Percentiles rank a stretch among this genome's conserved stretches.
Conservation (phyloP, 345 rosid species). For the Viola odorata region DNA sequence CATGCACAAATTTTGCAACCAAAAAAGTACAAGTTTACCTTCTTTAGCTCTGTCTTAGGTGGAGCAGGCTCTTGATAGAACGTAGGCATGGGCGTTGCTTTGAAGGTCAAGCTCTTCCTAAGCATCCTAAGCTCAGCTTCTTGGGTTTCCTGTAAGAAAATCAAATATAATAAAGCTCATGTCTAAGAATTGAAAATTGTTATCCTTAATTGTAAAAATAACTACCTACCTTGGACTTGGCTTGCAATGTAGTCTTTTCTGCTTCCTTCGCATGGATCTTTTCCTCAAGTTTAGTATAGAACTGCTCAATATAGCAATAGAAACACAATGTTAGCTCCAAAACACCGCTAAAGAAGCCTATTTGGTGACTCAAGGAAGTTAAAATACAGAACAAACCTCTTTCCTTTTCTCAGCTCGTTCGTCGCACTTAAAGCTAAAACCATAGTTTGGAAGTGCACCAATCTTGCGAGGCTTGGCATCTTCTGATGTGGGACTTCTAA, state of each 20-base stretch:
- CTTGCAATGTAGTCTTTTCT: conserved; percentile 74
- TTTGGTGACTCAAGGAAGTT: conserved; percentile 4
- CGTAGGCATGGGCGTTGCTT: conserved; percentile 97
- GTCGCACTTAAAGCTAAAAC: conserved; percentile 94
- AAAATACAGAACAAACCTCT: conserved; percentile 57
- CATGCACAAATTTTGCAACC: conserved; percentile 3
- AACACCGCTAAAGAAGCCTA: neutral
- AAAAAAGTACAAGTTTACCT: conserved; percentile 41
- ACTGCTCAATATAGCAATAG: conserved; percentile 41
- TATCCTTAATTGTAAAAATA: conserved; percentile 3
- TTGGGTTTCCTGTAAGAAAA: conserved; percentile 68
- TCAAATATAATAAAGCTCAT: conserved; percentile 1
- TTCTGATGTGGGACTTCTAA: conserved; percentile 55
- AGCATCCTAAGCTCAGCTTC: conserved; percentile 90
- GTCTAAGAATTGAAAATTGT: neutral
- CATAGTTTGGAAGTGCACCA: conserved; percentile 88
- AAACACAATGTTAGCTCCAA: conserved; percentile 6
- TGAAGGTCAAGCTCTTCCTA: conserved; percentile 87
- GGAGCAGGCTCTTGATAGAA: conserved; percentile 98
- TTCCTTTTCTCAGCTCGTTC: conserved; percentile 97
- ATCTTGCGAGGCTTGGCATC: conserved; percentile 61
- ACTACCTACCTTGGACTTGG: conserved; percentile 70
- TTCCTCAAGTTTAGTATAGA: conserved; percentile 91
- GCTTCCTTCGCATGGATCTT: conserved; percentile 91
- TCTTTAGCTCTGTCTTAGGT: conserved; percentile 76